phyloP scores from a whole-genome alignment of 1,284 basidiomycete species.

The Salmacisia buchloeana region DNA sequence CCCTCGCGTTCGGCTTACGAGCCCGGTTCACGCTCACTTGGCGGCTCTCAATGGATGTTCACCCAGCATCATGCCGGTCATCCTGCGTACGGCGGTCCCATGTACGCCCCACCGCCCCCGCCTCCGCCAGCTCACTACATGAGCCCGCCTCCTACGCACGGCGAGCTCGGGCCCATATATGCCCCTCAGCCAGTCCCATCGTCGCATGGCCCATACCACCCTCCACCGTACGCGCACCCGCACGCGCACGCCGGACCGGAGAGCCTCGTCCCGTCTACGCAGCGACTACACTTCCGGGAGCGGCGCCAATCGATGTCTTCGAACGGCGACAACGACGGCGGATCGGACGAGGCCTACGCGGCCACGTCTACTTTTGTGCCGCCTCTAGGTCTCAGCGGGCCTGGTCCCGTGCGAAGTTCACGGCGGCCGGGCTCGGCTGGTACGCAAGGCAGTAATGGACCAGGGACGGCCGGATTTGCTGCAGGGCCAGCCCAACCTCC shows the following conservation, averaged over 20 bases:
- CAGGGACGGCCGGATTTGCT: too few relatives aligned
- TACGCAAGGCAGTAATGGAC: not conserved
- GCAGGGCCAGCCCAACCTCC: too few relatives aligned
- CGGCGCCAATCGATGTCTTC: constrained; percentile 11
- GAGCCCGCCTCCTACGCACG: not conserved
- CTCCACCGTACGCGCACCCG: not conserved
- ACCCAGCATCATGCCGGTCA: not conserved
- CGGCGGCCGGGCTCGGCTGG: not conserved
- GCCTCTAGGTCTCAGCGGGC: not conserved
- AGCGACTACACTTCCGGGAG: constrained; percentile 12
- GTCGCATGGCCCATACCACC: not conserved
- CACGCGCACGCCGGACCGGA: not conserved
- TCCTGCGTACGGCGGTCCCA: too few relatives aligned
- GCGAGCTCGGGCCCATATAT: not conserved
- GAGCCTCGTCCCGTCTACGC: not conserved
- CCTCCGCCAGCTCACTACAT: not conserved
- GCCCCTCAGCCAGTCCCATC: not conserved
- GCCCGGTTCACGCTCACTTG: constrained; percentile 22
- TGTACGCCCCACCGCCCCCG: not conserved
- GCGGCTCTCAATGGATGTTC: constrained; percentile 6
- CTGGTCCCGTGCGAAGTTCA: not conserved
- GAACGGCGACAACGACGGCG: not conserved
- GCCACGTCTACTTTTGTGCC: too few relatives aligned
- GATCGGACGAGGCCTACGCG: not conserved
- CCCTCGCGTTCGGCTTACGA: constrained; percentile 30